A percentile compares a stretch with the other conserved stretches of the same genome.
Evolutionary conservation across 345 rosid genomes (phyloP).

Genomic region (Murraya koenigii): DNA sequence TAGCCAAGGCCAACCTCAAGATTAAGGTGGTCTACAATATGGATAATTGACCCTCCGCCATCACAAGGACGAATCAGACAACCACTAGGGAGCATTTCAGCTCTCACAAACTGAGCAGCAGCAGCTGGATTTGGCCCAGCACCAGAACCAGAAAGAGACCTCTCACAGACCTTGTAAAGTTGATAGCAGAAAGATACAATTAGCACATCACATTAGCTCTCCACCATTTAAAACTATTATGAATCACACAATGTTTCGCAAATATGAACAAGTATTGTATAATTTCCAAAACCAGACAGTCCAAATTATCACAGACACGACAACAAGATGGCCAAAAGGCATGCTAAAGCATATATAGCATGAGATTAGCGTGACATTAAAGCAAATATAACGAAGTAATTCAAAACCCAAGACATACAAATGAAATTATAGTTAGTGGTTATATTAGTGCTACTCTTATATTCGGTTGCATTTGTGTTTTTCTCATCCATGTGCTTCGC

Average conservation of each 20-base stretch:
- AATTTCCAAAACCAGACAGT: background rate
- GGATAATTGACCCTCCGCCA: constrained; percentile 98
- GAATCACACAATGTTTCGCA: background rate
- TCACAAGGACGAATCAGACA: constrained; percentile 95
- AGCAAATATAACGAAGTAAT: background rate
- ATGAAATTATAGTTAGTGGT: background rate
- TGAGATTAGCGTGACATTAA: background rate
- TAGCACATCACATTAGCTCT: background rate
- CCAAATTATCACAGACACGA: background rate
- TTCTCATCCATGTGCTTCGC: background rate
- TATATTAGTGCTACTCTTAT: background rate
- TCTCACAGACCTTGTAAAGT: constrained; percentile 76
- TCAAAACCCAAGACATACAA: background rate
- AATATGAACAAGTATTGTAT: background rate
- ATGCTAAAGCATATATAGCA: background rate
- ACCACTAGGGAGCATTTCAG: constrained; percentile 95
- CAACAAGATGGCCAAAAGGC: background rate
- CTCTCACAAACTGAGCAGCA: constrained; percentile 92
- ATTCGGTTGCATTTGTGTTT: background rate
- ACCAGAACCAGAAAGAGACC: constrained; percentile 96
- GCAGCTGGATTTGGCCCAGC: constrained; percentile 79
- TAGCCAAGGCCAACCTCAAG: constrained; percentile 58
- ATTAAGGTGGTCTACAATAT: constrained; percentile 94
- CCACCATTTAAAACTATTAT: background rate
- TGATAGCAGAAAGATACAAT: background rate